Conservation (phyloP, 139 green algal genomes). For the Eudorina sp. region DNA sequence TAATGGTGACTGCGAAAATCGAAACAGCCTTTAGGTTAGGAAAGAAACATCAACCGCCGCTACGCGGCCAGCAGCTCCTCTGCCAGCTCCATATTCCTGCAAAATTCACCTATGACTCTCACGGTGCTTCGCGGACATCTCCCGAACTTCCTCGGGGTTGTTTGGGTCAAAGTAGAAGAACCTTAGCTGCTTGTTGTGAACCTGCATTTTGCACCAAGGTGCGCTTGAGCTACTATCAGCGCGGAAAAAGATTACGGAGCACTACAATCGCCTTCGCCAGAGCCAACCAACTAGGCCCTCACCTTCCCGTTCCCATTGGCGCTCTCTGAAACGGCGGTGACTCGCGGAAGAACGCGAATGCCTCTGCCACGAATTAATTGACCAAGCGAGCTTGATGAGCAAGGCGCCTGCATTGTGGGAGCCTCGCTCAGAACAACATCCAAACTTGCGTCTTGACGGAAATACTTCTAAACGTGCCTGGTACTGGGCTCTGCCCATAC, state of each 20-base stretch:
- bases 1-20: conserved; percentile 4
- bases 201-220: neutral
- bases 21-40: neutral
- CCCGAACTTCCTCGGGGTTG: conserved; percentile 37
- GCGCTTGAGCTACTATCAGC: neutral
- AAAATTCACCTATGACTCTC: neutral
- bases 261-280: too few relatives aligned
- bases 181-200: conserved; percentile 15
- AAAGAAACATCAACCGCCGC: neutral
- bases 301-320: conserved; percentile 28
- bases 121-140: conserved; percentile 12
- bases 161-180: conserved; percentile 45
- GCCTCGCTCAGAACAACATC: neutral
- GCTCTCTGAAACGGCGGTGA: conserved; percentile 9
- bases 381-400: neutral
- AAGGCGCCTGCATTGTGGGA: neutral
- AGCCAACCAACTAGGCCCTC: neutral
- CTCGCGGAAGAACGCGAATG: neutral
- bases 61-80: neutral
- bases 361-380: neutral
- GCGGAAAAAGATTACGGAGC: neutral
- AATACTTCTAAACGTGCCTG: conserved; percentile 37
- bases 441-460: neutral
- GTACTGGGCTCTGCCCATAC: neutral
- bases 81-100: neutral